These are phyloP conservation scores for Physcomitrellopsis africana DNA, from an alignment of 225 moss, liverwort and hornwort species.

Conservation along the genomic window DNA sequence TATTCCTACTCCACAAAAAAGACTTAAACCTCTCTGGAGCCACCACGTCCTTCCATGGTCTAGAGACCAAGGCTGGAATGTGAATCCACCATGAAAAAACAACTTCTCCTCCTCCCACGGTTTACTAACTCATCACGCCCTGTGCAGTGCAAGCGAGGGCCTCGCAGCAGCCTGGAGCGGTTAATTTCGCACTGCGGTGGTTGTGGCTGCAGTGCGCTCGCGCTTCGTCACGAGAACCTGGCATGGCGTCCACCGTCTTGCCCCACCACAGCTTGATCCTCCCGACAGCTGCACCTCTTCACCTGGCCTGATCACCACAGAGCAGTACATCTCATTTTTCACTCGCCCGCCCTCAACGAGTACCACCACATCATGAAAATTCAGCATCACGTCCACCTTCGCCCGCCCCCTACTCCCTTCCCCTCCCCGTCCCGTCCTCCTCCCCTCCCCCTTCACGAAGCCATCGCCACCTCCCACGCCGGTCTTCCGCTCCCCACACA, in stretches of 20 bases:
- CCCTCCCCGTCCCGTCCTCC: conserved; percentile 2
- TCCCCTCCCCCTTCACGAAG: conserved; percentile 13
- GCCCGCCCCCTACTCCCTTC: neutral
- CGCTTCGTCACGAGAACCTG: conserved; percentile 45
- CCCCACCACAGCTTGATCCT: conserved; percentile 41
- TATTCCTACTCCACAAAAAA: conserved; percentile 41
- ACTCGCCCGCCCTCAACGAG: conserved; percentile 15
- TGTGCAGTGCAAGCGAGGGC: conserved; percentile 38
- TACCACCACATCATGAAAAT: conserved; percentile 31
- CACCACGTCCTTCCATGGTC: conserved; percentile 22
- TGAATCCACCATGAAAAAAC: neutral
- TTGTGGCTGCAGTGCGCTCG: conserved; percentile 51
- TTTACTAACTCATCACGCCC: conserved; percentile 27
- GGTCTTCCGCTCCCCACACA: neutral
- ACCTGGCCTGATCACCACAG: conserved; percentile 24
- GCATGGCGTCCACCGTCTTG: conserved; percentile 31
- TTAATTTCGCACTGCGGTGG: conserved; percentile 41
- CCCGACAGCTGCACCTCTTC: conserved; percentile 50
- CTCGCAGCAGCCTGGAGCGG: conserved; percentile 35
- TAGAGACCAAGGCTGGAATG: neutral
- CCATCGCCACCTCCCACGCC: conserved; percentile 35
- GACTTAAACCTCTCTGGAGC: conserved; percentile 14
- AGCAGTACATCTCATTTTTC: neutral
- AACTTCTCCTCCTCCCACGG: neutral
- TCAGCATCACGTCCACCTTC: neutral